Evolutionary conservation across 2,329 filamentous ascomycete species (phyloP).

Genomic region (Fusarium neocosmosporiellum): DNA sequence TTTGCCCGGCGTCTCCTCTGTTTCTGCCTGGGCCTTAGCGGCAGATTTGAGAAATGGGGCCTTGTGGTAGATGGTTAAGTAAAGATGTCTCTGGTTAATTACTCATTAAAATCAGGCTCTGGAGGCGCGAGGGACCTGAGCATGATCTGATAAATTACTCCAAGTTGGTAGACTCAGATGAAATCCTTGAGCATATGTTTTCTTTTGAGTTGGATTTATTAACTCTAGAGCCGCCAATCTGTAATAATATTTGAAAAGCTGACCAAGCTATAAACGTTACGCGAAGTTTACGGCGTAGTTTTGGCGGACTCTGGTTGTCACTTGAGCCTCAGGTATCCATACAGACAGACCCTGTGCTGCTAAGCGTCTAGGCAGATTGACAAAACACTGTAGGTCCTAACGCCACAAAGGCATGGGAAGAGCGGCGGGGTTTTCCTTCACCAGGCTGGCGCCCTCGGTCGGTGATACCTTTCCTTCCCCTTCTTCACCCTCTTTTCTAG

Average conservation of each 20-base stretch:
- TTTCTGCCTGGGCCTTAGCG: neutral
- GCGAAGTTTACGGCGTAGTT: neutral
- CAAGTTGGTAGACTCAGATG: neutral
- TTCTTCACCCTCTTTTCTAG: neutral
- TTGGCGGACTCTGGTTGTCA: neutral
- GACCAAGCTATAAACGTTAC: neutral
- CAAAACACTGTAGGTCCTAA: neutral
- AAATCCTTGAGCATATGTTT: neutral
- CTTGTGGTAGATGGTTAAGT: neutral
- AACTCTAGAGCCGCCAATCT: neutral
- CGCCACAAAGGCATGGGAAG: neutral
- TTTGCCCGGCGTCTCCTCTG: no score
- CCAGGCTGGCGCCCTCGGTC: neutral
- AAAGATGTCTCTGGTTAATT: neutral
- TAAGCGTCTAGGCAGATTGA: neutral
- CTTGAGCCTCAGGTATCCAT: neutral
- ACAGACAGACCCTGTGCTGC: neutral
- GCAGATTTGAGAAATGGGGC: neutral
- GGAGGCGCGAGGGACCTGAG: neutral
- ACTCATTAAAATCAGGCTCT: neutral
- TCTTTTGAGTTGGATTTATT: neutral
- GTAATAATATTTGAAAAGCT: accelerated
- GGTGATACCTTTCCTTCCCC: neutral
- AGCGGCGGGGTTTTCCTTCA: no score
- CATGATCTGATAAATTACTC: neutral